phyloP scores from a whole-genome alignment of 2,329 filamentous ascomycete species.

The Beauveria bassiana region DNA sequence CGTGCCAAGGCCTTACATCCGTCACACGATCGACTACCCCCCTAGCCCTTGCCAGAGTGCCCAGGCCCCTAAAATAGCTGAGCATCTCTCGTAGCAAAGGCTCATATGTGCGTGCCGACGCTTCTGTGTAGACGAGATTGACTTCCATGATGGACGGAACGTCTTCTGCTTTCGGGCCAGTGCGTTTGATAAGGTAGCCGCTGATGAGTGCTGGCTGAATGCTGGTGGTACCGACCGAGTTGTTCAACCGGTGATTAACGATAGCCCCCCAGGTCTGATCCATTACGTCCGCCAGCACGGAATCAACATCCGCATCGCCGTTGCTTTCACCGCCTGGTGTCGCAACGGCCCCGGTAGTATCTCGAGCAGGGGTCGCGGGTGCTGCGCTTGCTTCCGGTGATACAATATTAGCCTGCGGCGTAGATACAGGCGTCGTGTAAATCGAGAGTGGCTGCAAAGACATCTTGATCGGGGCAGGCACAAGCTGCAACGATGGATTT shows the following conservation, averaged over 20 bases:
- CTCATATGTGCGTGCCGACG: constrained; percentile 48
- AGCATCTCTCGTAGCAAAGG: constrained; percentile 63
- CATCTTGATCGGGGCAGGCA: constrained; percentile 47
- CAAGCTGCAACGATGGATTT: constrained; percentile 53
- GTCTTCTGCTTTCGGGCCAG: constrained; percentile 48
- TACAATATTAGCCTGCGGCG: constrained; percentile 51
- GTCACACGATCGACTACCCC: constrained; percentile 51
- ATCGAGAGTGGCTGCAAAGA: constrained; percentile 37
- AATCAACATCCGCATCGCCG: constrained; percentile 43
- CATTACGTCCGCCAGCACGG: constrained; percentile 61
- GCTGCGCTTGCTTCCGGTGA: constrained; percentile 53
- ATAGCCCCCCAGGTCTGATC: constrained; percentile 73
- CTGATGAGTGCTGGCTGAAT: constrained; percentile 51
- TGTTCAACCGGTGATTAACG: constrained; percentile 57
- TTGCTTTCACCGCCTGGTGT: constrained; percentile 37
- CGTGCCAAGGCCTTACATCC: constrained; percentile 69
- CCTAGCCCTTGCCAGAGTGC: constrained; percentile 59
- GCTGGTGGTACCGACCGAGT: constrained; percentile 47
- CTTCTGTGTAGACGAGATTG: constrained; percentile 53
- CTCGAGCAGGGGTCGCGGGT: constrained; percentile 40
- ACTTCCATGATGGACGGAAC: constrained; percentile 55
- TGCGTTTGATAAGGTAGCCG: constrained; percentile 59
- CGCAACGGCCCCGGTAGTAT: constrained; percentile 29
- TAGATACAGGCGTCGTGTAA: constrained; percentile 59
- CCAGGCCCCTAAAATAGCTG: constrained; percentile 59